Conservation (phyloP, 2,329 filamentous ascomycete species). For the Penicillium digitatum region DNA sequence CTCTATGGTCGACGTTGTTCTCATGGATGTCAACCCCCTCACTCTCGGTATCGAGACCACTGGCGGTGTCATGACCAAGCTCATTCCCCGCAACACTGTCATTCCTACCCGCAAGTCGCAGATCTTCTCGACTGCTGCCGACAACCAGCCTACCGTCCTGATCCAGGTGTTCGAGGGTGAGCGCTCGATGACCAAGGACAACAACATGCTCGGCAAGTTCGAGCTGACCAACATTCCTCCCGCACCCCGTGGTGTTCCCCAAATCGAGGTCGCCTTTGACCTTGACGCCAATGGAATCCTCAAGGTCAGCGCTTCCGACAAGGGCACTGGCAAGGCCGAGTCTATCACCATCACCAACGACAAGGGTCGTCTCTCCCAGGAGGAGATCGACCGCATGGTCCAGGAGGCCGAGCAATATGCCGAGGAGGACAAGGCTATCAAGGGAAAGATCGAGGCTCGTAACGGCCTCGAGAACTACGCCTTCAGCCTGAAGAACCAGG, state of each 20-base stretch:
- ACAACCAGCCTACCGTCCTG: slow-evolving; percentile 92
- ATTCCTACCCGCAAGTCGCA: slow-evolving; percentile 96
- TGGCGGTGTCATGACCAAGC: slow-evolving; percentile 94
- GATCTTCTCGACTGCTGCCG: slow-evolving; percentile 94
- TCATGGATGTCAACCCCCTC: slow-evolving; percentile 96
- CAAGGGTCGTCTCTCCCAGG: slow-evolving; percentile 92
- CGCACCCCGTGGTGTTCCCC: slow-evolving; percentile 90
- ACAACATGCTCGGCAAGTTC: slow-evolving; percentile 97
- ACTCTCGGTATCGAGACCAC: slow-evolving; percentile 97
- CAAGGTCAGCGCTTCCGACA: slow-evolving; percentile 92
- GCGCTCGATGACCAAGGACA: slow-evolving; percentile 90
- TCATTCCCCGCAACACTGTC: slow-evolving; percentile 89
- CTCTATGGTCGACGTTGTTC: slow-evolving; percentile 73
- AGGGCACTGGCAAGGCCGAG: slow-evolving; percentile 96
- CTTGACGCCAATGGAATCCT: slow-evolving; percentile 98
- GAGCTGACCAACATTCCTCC: slow-evolving; percentile 95
- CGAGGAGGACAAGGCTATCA: slow-evolving; percentile 97
- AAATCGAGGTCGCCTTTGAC: slow-evolving; percentile 97
- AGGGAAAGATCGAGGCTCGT: slow-evolving; percentile 92
- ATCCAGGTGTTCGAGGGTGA: slow-evolving; percentile 97
- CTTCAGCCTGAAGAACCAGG: slow-evolving; percentile 98
- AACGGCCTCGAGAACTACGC: slow-evolving; percentile 99
- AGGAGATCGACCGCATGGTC: slow-evolving; percentile 99
- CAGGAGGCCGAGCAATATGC: slow-evolving; percentile 97
- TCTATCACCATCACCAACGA: slow-evolving; percentile 99